Percentiles rank a stretch among this genome's conserved stretches.
phyloP scores from a whole-genome alignment of 345 rosid genomes.

The Eucalyptus caleyi region DNA sequence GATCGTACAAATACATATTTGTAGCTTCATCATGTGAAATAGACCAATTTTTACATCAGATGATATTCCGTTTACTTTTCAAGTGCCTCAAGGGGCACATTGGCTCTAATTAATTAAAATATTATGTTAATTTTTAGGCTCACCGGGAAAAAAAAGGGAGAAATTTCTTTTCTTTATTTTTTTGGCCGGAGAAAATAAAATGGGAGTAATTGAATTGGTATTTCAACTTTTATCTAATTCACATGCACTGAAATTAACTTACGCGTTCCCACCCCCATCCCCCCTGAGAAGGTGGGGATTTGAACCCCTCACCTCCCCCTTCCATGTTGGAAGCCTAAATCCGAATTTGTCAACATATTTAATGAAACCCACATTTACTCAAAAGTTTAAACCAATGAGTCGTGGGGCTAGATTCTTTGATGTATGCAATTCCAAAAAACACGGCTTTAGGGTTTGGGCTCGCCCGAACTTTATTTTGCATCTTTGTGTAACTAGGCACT shows the following conservation, averaged over 20 bases:
- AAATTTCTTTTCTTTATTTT: background rate
- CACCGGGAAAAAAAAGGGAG: background rate
- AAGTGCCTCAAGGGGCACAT: background rate
- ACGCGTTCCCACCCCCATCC: too few species aligned
- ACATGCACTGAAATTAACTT: too few species aligned
- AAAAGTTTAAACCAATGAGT: background rate
- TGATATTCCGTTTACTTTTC: background rate
- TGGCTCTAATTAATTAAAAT: background rate
- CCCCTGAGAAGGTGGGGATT: too few species aligned
- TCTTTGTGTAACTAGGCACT: too few species aligned
- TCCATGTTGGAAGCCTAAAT: too few species aligned
- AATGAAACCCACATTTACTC: fast-evolving
- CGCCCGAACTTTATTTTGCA: too few species aligned
- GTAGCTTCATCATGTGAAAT: background rate
- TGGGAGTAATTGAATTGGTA: background rate
- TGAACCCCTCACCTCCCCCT: too few species aligned
- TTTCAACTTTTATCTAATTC: background rate
- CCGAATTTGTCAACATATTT: too few species aligned
- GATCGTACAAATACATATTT: background rate
- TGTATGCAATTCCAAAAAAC: too few species aligned
- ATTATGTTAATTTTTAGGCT: background rate
- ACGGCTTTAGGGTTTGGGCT: too few species aligned
- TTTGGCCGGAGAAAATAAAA: background rate
- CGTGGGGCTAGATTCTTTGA: fast-evolving
- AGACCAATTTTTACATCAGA: background rate